Percentiles rank a stretch among this genome's conserved stretches.
These are phyloP conservation scores for Wickerhamiella spandovensis DNA, from an alignment of 805 yeast genomes.

Conservation along the genomic window DNA sequence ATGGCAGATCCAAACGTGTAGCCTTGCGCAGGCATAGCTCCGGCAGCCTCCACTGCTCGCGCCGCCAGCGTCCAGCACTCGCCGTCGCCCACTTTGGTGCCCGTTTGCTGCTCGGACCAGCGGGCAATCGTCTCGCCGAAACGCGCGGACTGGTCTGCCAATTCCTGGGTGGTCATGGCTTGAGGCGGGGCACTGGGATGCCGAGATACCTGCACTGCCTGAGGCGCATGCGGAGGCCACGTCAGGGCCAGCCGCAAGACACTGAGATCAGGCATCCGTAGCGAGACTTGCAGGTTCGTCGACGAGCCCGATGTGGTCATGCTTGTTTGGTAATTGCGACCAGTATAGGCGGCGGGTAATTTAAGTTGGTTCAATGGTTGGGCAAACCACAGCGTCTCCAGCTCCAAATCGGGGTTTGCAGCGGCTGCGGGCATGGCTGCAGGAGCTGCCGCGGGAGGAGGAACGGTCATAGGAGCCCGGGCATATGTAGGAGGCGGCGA, in stretches of 20 bases:
- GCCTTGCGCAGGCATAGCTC: conserved; percentile 20
- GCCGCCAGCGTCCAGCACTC: conserved; percentile 31
- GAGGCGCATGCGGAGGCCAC: conserved; percentile 26
- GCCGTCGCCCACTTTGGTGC: conserved; percentile 25
- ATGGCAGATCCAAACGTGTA: conserved; percentile 22
- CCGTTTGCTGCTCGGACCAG: conserved; percentile 25
- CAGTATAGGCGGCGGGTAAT: conserved; percentile 11
- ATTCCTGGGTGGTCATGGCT: conserved; percentile 18
- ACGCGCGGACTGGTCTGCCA: conserved; percentile 16
- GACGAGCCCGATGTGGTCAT: conserved; percentile 11
- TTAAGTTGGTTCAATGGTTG: conserved; percentile 7
- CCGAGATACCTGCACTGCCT: conserved; percentile 25
- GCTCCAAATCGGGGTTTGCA: conserved; percentile 15
- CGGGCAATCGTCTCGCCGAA: conserved; percentile 24
- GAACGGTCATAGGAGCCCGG: conserved; percentile 4
- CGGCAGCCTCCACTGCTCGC: conserved; percentile 21
- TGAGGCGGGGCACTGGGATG: conserved; percentile 32
- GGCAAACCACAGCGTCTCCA: conserved; percentile 18
- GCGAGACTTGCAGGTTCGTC: conserved; percentile 15
- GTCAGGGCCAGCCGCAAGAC: conserved; percentile 21
- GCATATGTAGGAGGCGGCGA: not conserved
- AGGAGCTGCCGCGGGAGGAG: not conserved
- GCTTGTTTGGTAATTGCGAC: conserved; percentile 17
- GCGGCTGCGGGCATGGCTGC: not conserved
- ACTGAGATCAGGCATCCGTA: conserved; percentile 23